Conservation (phyloP, 1,139 yeast genomes). For the Fermentozyma sake region DNA sequence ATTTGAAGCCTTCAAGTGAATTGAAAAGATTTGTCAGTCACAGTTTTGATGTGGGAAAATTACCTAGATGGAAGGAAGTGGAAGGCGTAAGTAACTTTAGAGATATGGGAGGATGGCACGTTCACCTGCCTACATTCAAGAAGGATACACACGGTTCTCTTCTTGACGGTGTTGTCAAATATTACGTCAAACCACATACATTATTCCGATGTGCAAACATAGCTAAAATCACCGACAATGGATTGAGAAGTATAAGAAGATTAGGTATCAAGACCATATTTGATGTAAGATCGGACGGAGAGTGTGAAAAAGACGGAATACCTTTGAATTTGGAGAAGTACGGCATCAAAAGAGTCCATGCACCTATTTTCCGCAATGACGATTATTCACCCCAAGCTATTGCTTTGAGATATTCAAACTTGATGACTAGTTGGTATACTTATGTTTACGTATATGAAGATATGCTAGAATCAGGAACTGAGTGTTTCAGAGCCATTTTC, state of each 20-base stretch:
- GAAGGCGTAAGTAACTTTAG: slow-evolving; percentile 74
- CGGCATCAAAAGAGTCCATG: slow-evolving; percentile 50
- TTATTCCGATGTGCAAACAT: slow-evolving; percentile 66
- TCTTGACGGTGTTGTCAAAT: slow-evolving; percentile 11
- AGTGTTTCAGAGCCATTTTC: slow-evolving; percentile 46
- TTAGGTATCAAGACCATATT: slow-evolving; percentile 56
- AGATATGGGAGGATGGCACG: slow-evolving; percentile 76
- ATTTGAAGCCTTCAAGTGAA: slow-evolving; percentile 48
- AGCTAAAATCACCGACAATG: slow-evolving; percentile 43
- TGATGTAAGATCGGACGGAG: slow-evolving; percentile 67
- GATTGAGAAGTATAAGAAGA: slow-evolving; percentile 33
- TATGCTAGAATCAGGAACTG: slow-evolving; percentile 47
- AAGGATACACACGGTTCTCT: too few relatives aligned
- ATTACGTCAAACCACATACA: slow-evolving; percentile 50
- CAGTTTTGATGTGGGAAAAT: slow-evolving; percentile 32
- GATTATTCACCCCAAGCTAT: slow-evolving; percentile 67
- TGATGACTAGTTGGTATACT: slow-evolving; percentile 60
- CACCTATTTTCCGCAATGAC: slow-evolving; percentile 54
- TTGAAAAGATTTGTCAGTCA: slow-evolving; percentile 45
- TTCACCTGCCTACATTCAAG: slow-evolving; percentile 27
- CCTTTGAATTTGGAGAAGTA: slow-evolving; percentile 29
- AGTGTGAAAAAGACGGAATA: slow-evolving; percentile 49
- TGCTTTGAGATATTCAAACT: slow-evolving; percentile 51
- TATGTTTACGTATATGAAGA: slow-evolving; percentile 62
- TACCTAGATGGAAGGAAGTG: slow-evolving; percentile 54